These are phyloP conservation scores for Saccharomycopsis oosterbeekiorum DNA, from an alignment of 805 yeast species.

Conservation along the genomic window DNA sequence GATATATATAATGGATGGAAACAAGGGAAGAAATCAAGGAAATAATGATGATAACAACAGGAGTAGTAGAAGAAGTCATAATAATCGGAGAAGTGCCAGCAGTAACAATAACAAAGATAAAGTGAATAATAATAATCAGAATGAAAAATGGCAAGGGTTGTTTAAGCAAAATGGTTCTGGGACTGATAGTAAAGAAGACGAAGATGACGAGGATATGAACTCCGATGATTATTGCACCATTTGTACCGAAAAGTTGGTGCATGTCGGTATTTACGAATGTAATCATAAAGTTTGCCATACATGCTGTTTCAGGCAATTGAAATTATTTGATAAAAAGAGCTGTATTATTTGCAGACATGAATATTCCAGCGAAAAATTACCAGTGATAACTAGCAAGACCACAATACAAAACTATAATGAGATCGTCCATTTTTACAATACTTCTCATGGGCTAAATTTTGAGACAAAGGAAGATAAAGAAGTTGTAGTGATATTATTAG, in stretches of 20 bases:
- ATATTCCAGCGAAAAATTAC: constrained; percentile 18
- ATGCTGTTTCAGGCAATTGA: constrained; percentile 78
- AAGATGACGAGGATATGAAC: constrained; percentile 21
- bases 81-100: background rate
- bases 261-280: constrained; percentile 70
- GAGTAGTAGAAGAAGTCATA: background rate
- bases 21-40: background rate
- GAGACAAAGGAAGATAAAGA: constrained; percentile 33
- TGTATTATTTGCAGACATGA: constrained; percentile 73
- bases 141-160: constrained; percentile 19
- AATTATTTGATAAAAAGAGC: constrained; percentile 57
- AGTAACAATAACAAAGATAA: background rate
- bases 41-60: background rate
- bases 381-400: constrained; percentile 33
- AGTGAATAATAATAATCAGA: background rate
- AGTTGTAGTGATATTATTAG: constrained; percentile 42
- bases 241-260: constrained; percentile 66
- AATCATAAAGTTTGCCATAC: constrained; percentile 74
- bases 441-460: constrained; percentile 37
- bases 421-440: background rate
- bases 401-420: background rate
- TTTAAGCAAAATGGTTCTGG: constrained; percentile 5
- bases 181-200: background rate
- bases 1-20: background rate
- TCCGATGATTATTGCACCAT: constrained; percentile 53